Conservation (phyloP, 2,329 filamentous ascomycete species). For the Pseudonectria buxi region DNA sequence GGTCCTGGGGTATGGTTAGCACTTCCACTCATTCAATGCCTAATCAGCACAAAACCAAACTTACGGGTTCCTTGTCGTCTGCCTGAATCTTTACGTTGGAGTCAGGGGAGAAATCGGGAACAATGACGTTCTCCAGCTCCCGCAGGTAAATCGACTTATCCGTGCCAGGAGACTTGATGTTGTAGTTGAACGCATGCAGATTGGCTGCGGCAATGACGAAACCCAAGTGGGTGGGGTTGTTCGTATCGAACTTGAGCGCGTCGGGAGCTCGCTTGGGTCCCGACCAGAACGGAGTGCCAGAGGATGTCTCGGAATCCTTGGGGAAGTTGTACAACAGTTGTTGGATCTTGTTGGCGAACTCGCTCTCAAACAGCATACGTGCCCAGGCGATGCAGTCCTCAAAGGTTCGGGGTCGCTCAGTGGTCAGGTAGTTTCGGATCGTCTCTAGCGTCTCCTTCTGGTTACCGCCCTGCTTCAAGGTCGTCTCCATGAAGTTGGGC, state of each 20-base stretch:
- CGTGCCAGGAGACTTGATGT: conserved; percentile 73
- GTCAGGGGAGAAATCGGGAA: conserved; percentile 89
- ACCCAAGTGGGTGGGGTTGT: conserved; percentile 77
- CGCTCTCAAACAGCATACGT: conserved; percentile 85
- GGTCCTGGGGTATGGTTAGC: conserved; percentile 49
- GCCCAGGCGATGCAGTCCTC: conserved; percentile 98
- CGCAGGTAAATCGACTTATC: conserved; percentile 67
- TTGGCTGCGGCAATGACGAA: conserved; percentile 87
- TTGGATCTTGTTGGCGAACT: conserved; percentile 94
- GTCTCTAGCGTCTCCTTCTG: conserved; percentile 91
- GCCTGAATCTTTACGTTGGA: conserved; percentile 94
- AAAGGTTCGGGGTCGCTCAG: conserved; percentile 83
- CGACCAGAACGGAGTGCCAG: conserved; percentile 92
- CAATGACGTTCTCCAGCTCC: conserved; percentile 85
- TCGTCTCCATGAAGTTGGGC: conserved; percentile 80
- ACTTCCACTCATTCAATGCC: neutral
- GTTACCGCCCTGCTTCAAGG: conserved; percentile 86
- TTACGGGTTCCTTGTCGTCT: conserved; percentile 81
- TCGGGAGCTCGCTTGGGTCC: conserved; percentile 95
- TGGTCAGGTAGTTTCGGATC: conserved; percentile 82
- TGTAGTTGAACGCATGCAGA: conserved; percentile 95
- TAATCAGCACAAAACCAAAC: conserved; percentile 20
- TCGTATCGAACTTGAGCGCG: conserved; percentile 77
- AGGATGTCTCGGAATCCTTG: conserved; percentile 83
- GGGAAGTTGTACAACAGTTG: conserved; percentile 97